Base-by-base conservation (phyloP, 1,139 yeast species). In the Nakaseomyces bracarensis region DNA sequence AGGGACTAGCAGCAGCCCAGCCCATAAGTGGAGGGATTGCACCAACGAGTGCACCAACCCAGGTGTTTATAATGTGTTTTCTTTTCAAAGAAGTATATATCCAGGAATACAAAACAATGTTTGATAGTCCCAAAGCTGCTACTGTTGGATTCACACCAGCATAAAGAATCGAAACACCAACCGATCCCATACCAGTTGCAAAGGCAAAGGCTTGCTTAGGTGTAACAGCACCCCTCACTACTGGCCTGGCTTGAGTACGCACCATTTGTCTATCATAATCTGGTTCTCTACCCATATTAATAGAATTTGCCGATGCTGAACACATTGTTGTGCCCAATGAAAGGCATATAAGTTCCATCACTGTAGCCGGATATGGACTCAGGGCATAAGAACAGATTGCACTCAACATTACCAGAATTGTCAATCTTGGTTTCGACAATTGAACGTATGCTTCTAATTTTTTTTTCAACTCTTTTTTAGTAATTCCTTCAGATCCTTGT, bases 21-120 rank as follows among this genome's bases (percentile, higher is more conserved):
- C 99, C 99, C 99, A 91, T 91, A 42, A 93, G 71, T 25, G 99
- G 99, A 1, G 99, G 98, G 33, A 91, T 83, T 0, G 97, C 97
- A 3, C 99, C 99, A 2, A 93, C 98, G 8, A 93, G 61, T 1
- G 98, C 98, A 18, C 99, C 99, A 1, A 91, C 93, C 99, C 99
- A 91, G 1, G 99, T 91, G 62, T 91, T 91, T 36, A 83, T 61
- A 40, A 91, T 91, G 15, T 86, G 79, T 49, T 71, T 76, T 43
- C 99, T 72, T 58, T 91, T 91, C 58, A 93, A 68, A 0, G 96
- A 82, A 0, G 99, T 91, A 65, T 91, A 91, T 1, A 82, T 65
- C 82, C 97, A 89, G 0, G 93, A 79, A 58, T 91, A 91, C 14
- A 91, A 71, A 1, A 75, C 76, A 40, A 93, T 85, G 59, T 91